These are phyloP conservation scores for Chrysoporthe cubensis DNA, from an alignment of 2,329 filamentous ascomycete species.

Conservation along the genomic window DNA sequence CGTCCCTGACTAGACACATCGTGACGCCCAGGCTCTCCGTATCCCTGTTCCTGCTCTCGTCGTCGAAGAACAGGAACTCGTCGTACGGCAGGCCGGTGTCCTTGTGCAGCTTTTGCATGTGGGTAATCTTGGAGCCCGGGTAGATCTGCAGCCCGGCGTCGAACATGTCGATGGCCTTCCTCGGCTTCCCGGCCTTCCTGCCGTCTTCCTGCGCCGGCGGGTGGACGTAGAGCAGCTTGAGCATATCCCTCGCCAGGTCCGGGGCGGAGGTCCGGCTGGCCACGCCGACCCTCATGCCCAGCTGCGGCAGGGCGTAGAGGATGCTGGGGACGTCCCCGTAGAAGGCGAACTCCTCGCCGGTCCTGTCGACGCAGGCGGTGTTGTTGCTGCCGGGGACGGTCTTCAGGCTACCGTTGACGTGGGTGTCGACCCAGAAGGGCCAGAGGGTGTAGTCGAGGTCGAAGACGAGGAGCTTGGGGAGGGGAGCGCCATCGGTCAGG, in stretches of 20 bases:
- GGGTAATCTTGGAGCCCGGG: slow-evolving; percentile 80
- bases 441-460: slow-evolving; percentile 98
- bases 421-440: slow-evolving; percentile 98
- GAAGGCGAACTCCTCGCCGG: slow-evolving; percentile 71
- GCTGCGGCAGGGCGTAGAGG: slow-evolving; percentile 60
- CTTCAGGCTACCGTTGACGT: slow-evolving; percentile 73
- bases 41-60: slow-evolving; percentile 84
- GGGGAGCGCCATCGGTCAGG: slow-evolving; percentile 63
- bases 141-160: slow-evolving; percentile 68
- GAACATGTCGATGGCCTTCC: slow-evolving; percentile 62
- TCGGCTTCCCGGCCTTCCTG: slow-evolving; percentile 38
- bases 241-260: slow-evolving; percentile 77
- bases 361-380: slow-evolving; percentile 52
- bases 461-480: slow-evolving; percentile 86
- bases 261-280: slow-evolving; percentile 83
- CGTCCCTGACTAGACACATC: slow-evolving; percentile 81
- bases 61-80: slow-evolving; percentile 96
- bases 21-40: slow-evolving; percentile 79
- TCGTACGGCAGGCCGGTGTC: slow-evolving; percentile 72
- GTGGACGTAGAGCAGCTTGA: slow-evolving; percentile 71
- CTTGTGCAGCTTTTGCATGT: slow-evolving; percentile 76
- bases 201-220: slow-evolving; percentile 35
- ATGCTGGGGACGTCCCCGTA: slow-evolving; percentile 72
- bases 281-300: slow-evolving; percentile 49
- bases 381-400: slow-evolving; percentile 45